Evolutionary conservation across 345 rosid genomes (phyloP).

Genomic region (Ceriops zippeliana): DNA sequence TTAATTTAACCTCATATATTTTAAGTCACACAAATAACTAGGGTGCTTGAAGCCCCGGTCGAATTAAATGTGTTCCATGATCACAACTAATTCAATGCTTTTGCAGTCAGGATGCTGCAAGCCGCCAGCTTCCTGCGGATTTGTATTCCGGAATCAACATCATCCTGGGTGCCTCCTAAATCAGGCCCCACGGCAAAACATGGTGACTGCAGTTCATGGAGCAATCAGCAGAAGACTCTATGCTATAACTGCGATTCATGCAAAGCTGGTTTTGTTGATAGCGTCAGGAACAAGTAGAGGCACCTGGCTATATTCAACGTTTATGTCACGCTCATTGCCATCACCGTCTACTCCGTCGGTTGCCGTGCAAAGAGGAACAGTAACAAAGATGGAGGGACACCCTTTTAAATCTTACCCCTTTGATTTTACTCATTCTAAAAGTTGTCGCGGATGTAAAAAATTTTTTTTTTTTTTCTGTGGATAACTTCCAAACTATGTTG

Average conservation of each 20-base stretch:
- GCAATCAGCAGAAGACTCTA: conserved; percentile 12
- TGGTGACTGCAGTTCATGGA: conserved; percentile 21
- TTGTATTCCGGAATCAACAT: conserved; percentile 9
- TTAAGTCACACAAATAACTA: too few relatives aligned
- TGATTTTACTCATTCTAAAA: too few relatives aligned
- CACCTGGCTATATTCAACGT: conserved; percentile 5
- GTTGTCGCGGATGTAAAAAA: too few relatives aligned
- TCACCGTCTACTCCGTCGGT: conserved; percentile 14
- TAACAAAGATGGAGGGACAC: too few relatives aligned
- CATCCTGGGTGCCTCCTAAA: conserved; percentile 4
- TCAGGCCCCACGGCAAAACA: not conserved
- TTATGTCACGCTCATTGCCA: not conserved
- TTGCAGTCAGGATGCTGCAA: conserved; percentile 24
- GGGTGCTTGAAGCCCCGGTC: too few relatives aligned
- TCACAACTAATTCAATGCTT: not conserved
- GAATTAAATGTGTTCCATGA: too few relatives aligned
- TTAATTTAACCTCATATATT: too few relatives aligned
- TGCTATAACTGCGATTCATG: conserved; percentile 30
- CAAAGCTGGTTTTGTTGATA: conserved; percentile 14
- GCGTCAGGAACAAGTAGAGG: conserved; percentile 14
- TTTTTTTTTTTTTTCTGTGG: too few relatives aligned
- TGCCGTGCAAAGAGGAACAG: conserved; percentile 31
- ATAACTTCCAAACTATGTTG: too few relatives aligned
- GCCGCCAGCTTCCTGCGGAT: conserved; percentile 25
- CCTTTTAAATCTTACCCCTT: too few relatives aligned